Conservation (phyloP, 345 rosid species). For the Corchorus olitorius region DNA sequence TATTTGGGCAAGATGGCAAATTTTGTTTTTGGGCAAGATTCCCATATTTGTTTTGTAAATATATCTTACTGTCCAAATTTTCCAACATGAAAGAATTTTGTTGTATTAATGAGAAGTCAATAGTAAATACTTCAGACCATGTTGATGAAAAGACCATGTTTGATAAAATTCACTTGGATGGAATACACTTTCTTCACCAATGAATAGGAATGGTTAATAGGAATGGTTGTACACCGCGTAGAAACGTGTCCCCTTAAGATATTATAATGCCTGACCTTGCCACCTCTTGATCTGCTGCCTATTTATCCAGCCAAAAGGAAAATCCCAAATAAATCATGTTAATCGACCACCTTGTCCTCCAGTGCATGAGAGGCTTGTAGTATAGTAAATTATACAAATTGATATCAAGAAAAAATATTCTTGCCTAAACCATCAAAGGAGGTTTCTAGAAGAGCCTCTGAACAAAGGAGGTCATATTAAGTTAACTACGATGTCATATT, state of each 20-base stretch:
- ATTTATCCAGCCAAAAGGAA: constrained; percentile 20
- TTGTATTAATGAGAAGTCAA: not conserved
- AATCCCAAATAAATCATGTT: constrained; percentile 9
- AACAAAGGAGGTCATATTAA: too few relatives aligned
- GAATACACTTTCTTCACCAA: constrained; percentile 44
- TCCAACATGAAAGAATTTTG: not conserved
- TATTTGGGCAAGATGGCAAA: too few relatives aligned
- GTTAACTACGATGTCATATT: too few relatives aligned
- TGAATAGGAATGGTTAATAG: constrained; percentile 38
- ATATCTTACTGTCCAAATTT: not conserved
- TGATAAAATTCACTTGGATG: constrained; percentile 62
- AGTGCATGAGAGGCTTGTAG: too few relatives aligned
- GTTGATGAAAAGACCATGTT: constrained; percentile 35
- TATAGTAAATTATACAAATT: too few relatives aligned
- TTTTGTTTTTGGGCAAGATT: not conserved
- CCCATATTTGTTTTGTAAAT: not conserved
- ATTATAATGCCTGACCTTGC: constrained; percentile 57
- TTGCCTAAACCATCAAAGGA: too few relatives aligned
- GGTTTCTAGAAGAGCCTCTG: too few relatives aligned
- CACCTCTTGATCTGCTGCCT: constrained; percentile 62
- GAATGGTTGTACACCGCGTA: constrained; percentile 55
- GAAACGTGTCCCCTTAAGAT: constrained; percentile 62
- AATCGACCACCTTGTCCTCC: too few relatives aligned
- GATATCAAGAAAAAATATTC: too few relatives aligned
- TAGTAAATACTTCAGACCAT: not conserved